Evolutionary conservation across 306 rosid species (phyloP).

Genomic region (Vachellia pachyceras): DNA sequence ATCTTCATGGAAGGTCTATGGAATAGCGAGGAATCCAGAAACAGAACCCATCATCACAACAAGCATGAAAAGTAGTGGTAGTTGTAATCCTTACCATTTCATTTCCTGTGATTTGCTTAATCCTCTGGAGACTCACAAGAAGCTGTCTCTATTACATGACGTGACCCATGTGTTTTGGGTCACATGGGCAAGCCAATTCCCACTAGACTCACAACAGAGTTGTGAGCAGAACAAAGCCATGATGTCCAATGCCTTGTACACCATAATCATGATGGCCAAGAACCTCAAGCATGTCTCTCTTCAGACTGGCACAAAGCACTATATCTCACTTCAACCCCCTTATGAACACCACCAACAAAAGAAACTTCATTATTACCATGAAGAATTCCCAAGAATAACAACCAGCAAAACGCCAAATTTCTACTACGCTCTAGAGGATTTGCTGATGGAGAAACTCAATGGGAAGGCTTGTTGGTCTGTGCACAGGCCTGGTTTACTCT

Average conservation of each 20-base stretch:
- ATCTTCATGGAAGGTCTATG: conserved; percentile 85
- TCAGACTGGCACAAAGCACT: conserved; percentile 93
- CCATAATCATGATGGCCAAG: conserved; percentile 54
- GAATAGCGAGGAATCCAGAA: conserved; percentile 72
- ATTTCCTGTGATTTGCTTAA: conserved; percentile 79
- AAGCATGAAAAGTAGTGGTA: conserved; percentile 43
- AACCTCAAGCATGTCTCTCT: conserved; percentile 77
- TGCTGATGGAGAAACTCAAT: conserved; percentile 68
- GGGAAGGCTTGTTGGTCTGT: conserved; percentile 72
- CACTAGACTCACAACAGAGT: conserved; percentile 58
- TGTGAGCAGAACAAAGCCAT: conserved; percentile 69
- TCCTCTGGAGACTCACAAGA: conserved; percentile 59
- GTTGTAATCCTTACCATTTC: conserved; percentile 65
- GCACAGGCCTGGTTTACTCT: conserved; percentile 79
- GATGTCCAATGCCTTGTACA: conserved; percentile 74
- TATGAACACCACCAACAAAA: conserved; percentile 16
- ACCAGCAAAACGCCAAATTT: conserved; percentile 50
- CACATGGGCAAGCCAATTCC: conserved; percentile 91
- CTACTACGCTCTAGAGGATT: conserved; percentile 80
- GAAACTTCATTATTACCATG: conserved; percentile 49
- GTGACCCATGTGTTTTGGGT: conserved; percentile 91
- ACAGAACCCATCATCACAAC: conserved; percentile 23
- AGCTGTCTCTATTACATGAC: conserved; percentile 57
- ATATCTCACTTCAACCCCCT: conserved; percentile 62
- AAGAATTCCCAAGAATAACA: conserved; percentile 63